phyloP scores from a whole-genome alignment of 306 rosid species.

The Lotus japonicus region DNA sequence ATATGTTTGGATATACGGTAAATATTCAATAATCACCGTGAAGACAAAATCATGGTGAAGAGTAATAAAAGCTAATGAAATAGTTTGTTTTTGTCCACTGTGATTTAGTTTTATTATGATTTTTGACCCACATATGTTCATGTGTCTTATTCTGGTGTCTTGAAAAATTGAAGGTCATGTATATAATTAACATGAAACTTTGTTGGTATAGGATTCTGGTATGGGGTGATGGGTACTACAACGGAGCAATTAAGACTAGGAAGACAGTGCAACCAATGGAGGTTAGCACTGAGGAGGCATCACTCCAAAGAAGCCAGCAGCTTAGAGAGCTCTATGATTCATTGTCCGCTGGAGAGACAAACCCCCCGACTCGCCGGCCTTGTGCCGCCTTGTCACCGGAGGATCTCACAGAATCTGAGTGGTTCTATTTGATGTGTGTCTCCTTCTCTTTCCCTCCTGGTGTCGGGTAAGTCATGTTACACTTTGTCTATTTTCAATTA shows the following conservation, averaged over 20 bases:
- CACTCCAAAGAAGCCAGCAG: slow-evolving; percentile 89
- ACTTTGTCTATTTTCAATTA: background rate
- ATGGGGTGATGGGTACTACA: slow-evolving; percentile 95
- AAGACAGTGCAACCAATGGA: slow-evolving; percentile 94
- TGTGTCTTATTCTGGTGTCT: no score
- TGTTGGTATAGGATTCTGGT: slow-evolving; percentile 48
- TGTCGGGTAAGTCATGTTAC: slow-evolving; percentile 54
- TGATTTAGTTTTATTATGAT: no score
- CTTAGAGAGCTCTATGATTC: slow-evolving; percentile 87
- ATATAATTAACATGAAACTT: no score
- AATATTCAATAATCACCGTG: no score
- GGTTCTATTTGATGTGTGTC: slow-evolving; percentile 98
- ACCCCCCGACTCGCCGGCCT: slow-evolving; percentile 71
- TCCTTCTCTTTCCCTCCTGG: slow-evolving; percentile 89
- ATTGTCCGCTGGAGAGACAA: slow-evolving; percentile 67
- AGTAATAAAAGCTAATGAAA: no score
- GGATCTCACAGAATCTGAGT: slow-evolving; percentile 91
- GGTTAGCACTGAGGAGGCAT: slow-evolving; percentile 65
- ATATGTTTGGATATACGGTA: no score
- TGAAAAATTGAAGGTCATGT: no score
- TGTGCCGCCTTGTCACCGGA: slow-evolving; percentile 90
- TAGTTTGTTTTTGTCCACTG: no score
- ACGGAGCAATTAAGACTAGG: slow-evolving; percentile 90
- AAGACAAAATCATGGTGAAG: no score
- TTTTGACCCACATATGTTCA: no score